Percentiles rank a stretch among this genome's conserved stretches.
These are phyloP conservation scores for Penicillium roqueforti DNA, from an alignment of 495 filamentous ascomycete species.

Conservation along the genomic window DNA sequence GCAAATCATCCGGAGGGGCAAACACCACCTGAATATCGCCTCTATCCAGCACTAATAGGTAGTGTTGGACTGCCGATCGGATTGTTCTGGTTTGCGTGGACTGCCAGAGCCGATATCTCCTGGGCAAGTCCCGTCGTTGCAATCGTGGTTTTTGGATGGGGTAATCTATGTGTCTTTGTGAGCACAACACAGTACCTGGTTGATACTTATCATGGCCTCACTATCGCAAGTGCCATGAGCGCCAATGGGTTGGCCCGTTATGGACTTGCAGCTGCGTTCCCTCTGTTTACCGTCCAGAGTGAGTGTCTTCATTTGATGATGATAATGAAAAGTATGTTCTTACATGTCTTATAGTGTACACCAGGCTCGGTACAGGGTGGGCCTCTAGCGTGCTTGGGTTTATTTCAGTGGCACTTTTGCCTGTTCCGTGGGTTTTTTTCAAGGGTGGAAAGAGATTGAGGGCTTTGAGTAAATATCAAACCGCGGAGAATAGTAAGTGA, in stretches of 20 bases:
- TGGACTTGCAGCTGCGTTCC: slow-evolving; percentile 57
- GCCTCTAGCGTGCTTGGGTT: slow-evolving; percentile 57
- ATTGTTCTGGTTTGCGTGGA: slow-evolving; percentile 50
- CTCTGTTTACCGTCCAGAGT: slow-evolving; percentile 60
- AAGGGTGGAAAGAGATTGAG: slow-evolving; percentile 13
- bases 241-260: slow-evolving; percentile 62
- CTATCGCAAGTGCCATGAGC: slow-evolving; percentile 22
- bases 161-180: slow-evolving; percentile 57
- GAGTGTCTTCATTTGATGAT: slow-evolving; percentile 13
- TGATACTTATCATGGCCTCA: slow-evolving; percentile 51
- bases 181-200: slow-evolving; percentile 46
- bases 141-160: slow-evolving; percentile 62
- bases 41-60: slow-evolving; percentile 57
- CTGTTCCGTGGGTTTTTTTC: slow-evolving; percentile 45
- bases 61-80: slow-evolving; percentile 50
- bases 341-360: slow-evolving; percentile 44
- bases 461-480: slow-evolving; percentile 15
- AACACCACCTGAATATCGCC: slow-evolving; percentile 50
- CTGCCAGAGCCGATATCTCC: slow-evolving; percentile 27
- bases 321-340: neutral
- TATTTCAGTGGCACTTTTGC: slow-evolving; percentile 50
- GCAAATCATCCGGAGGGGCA: slow-evolving; percentile 32
- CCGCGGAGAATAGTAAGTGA: neutral
- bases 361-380: slow-evolving; percentile 53
- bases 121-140: slow-evolving; percentile 47